Evolutionary conservation across 169 alveolate species (phyloP).

Genomic region (Plasmodium fragile): DNA sequence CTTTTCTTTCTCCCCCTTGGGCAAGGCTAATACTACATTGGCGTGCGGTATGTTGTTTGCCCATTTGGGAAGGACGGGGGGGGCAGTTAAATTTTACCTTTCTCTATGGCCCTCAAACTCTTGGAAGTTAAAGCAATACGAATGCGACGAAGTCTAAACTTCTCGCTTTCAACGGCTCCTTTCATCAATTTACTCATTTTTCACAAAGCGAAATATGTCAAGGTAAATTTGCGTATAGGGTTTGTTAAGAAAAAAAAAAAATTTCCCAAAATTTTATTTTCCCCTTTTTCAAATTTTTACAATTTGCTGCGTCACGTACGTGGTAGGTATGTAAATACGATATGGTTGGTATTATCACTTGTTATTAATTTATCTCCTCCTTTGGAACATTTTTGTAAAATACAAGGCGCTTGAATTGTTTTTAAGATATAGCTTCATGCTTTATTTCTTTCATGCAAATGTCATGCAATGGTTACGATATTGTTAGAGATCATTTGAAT

Average conservation of each 20-base stretch:
- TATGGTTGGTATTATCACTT: background rate
- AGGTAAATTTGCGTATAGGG: background rate
- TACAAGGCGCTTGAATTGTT: slow-evolving; percentile 3
- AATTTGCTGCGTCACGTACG: background rate
- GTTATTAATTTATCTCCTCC: slow-evolving; percentile 1
- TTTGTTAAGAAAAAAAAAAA: slow-evolving; percentile 16
- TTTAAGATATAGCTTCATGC: background rate
- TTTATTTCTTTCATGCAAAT: background rate
- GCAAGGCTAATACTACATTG: background rate
- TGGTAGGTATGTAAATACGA: background rate
- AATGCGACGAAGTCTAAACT: slow-evolving; percentile 92
- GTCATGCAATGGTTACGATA: background rate
- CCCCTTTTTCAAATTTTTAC: slow-evolving; percentile 30
- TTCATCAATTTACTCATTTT: slow-evolving; percentile 85
- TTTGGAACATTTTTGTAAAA: slow-evolving; percentile 67
- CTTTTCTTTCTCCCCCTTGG: background rate
- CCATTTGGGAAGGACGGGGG: background rate
- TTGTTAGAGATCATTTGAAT: background rate
- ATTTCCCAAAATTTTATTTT: slow-evolving; percentile 1
- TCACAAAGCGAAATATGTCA: slow-evolving; percentile 28
- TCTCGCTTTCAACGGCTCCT: slow-evolving; percentile 90
- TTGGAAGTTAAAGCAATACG: slow-evolving; percentile 94
- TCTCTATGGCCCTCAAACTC: slow-evolving; percentile 91
- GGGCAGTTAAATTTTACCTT: slow-evolving; percentile 79
- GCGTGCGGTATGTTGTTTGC: background rate